These are phyloP conservation scores for Cryphonectria carpinicola DNA, from an alignment of 2,329 filamentous ascomycete species.

Conservation along the genomic window DNA sequence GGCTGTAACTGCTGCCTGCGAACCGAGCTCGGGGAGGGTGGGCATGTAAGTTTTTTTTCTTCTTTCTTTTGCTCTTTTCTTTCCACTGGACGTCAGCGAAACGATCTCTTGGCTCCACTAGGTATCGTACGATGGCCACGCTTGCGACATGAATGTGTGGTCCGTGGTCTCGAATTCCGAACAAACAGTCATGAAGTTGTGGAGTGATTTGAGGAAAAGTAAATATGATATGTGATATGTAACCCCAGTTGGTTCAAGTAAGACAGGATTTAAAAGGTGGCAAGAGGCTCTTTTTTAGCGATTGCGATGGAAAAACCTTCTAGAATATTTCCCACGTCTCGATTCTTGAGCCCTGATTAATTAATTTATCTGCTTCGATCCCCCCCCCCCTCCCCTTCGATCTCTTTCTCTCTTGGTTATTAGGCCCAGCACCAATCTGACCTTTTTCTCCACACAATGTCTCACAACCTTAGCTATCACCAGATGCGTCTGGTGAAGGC, in stretches of 20 bases:
- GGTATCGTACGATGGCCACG: constrained; percentile 26
- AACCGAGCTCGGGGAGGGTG: background rate
- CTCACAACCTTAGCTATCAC: constrained; percentile 47
- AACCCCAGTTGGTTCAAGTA: background rate
- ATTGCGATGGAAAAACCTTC: background rate
- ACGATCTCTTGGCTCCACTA: constrained; percentile 13
- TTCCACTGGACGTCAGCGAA: background rate
- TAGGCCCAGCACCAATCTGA: background rate
- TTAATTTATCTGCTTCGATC: background rate
- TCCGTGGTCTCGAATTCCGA: background rate
- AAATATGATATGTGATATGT: constrained; percentile 4
- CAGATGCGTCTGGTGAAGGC: constrained; percentile 70
- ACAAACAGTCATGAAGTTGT: background rate
- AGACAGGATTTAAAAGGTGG: background rate
- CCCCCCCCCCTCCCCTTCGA: too few species aligned
- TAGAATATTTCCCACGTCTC: background rate
- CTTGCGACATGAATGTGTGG: constrained; percentile 5
- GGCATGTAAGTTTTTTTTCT: background rate
- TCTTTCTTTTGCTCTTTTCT: background rate
- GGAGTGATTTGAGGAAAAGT: constrained; percentile 6
- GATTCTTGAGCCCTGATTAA: background rate
- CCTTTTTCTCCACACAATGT: constrained; percentile 22
- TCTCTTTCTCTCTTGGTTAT: background rate
- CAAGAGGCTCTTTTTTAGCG: background rate
- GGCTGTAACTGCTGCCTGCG: background rate